Base-by-base conservation (phyloP, 768 basidiomycete species). In the Pulveroboletus frians region DNA sequence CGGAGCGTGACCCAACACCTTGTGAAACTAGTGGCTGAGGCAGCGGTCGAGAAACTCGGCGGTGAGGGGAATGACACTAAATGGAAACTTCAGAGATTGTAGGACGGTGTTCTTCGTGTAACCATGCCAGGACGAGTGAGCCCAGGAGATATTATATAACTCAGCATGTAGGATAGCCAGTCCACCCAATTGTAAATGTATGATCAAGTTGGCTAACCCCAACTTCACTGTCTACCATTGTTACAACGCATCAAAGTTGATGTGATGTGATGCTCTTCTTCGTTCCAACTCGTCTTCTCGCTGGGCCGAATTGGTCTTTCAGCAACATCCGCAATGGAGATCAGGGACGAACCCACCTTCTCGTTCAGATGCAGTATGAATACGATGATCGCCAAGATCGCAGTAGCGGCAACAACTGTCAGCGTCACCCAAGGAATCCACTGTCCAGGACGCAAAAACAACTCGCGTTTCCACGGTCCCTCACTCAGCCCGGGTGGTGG, bases 351-450 rank as follows among this genome's bases (percentile, higher is more conserved):
- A 63, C 84, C 10, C 50, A 89, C 92, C 84, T 95, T 95, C 66
- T 99, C 96, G 57, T 84, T 92, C 59, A 92, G 62, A 73, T 95
- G 92, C 62, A 99, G 65, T 39, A 90, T 80, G 31, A 94, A 76
- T 35, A 95, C 91, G 45, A 95, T 88, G 9, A 83, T 70, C 1
- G 86, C 92, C 38, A 99, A 69, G 38, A 91, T 60, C 9, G 79
- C 60, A 43, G 85, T 90, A 11, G 85, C 81, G 3, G 77, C 81
- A 8, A 95, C 71, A 0, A 95, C 85, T 0, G 88, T 90, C 35
- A 91, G 69, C n/a, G 88, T 94, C 13, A 99, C 96, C 90, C 87
- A 94, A 2, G 92, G 92, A 52, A 97, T 92, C 93, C 94, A 99
- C 60, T 91, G 88, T 15, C 96, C 96, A 3, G 96, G 96, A 27